Evolutionary conservation across 208 protist species (phyloP), one percentile per base, ranked within the genome.

Genomic region (Wallacemonas sp.): DNA sequence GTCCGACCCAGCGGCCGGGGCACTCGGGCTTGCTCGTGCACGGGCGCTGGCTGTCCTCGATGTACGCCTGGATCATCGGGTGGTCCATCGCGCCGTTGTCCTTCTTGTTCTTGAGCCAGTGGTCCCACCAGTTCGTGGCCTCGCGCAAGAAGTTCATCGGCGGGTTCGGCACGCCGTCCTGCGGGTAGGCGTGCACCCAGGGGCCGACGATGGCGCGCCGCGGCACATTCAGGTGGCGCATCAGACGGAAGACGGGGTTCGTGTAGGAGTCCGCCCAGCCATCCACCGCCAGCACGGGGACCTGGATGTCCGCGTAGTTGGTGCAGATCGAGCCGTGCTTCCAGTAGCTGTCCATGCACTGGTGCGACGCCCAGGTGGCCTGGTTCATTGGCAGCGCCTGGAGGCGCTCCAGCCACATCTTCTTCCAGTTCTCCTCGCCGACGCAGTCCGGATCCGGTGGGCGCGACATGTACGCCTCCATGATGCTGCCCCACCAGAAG

Each of bases 401-500:
- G 61, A 90, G 56, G 34, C 77, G 70, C 33, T 84, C 55, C 39
- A 90, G 52, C 75, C 80, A 87, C 73, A 72, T 61, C 39, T 73
- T 68, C 71, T 80, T 76, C 80, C 74, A 81, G 11, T 61, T 34
- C 21, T 56, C 47, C 5, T 81, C 68, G 6, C 80, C 83, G 23
- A 90, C 77, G 48, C 80, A 61, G 27, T 49, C 69, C 41, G 52
- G 65, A 48, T 90, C 76, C 14, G 76, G 68, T 12, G 80, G 83
- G 29, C 63, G 69, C 17, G 74, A 83, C 65, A 75, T 69, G 46
- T 77, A 84, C 21, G 76, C 83, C 49, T 86, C 72, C 83, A 90
- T 83, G 49, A 90, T 71, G 47, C 68, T 77, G 19, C 83, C 83
- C 83, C 80, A 90, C 80, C 83, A 90, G 41, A 86, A 85, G 66